phyloP scores from a whole-genome alignment of 768 basidiomycete species.

The Chalciporus sphaerocephalus region DNA sequence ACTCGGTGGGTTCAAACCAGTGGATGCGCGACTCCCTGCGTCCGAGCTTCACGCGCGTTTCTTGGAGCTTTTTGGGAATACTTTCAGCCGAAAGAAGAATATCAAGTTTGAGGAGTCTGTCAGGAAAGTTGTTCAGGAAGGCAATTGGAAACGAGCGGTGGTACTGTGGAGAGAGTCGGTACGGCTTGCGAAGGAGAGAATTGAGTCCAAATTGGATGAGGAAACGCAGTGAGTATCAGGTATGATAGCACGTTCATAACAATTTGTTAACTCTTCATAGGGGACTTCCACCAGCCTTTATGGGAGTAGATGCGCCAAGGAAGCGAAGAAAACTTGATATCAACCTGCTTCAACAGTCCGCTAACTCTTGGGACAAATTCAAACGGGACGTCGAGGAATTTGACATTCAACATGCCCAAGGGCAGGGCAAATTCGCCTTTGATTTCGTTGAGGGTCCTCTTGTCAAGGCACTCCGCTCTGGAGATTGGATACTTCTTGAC shows the following conservation, averaged over 20 bases:
- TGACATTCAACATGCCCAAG: slow-evolving; percentile 82
- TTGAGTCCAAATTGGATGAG: slow-evolving; percentile 37
- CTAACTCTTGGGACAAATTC: slow-evolving; percentile 63
- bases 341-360: slow-evolving; percentile 40
- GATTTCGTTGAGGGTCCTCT: slow-evolving; percentile 94
- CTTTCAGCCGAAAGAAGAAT: slow-evolving; percentile 89
- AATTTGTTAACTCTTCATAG: slow-evolving; percentile 1
- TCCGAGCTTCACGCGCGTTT: slow-evolving; percentile 67
- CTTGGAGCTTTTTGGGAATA: slow-evolving; percentile 73
- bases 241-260: not conserved
- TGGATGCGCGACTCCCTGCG: slow-evolving; percentile 80
- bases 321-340: slow-evolving; percentile 67
- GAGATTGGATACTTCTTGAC: slow-evolving; percentile 93
- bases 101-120: slow-evolving; percentile 79
- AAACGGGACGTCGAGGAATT: slow-evolving; percentile 70
- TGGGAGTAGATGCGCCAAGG: slow-evolving; percentile 47
- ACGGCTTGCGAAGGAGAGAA: slow-evolving; percentile 62
- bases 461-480: slow-evolving; percentile 81
- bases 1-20: slow-evolving; percentile 93
- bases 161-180: slow-evolving; percentile 80
- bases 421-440: slow-evolving; percentile 87
- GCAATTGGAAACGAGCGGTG: slow-evolving; percentile 81
- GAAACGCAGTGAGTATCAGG: slow-evolving; percentile 22
- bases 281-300: slow-evolving; percentile 25
- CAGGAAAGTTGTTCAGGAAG: slow-evolving; percentile 73